Base-by-base conservation (phyloP, 192 early-diverging fungal species). In the Chytriomyces hyalinus region DNA sequence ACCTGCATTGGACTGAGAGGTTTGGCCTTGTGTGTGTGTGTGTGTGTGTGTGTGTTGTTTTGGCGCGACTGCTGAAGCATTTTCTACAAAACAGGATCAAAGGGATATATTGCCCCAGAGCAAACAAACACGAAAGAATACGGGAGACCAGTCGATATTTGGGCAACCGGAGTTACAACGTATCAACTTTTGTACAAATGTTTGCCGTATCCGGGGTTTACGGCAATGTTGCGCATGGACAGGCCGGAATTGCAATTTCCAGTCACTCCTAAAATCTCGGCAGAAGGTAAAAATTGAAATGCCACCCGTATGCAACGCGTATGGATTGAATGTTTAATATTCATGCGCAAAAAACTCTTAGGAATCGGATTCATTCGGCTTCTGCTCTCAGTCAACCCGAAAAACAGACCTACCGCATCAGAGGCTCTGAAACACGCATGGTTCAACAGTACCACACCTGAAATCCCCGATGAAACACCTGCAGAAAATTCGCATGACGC, bases 71-170 rank as follows among this genome's bases (percentile, higher is more conserved):
- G 36, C 36, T 20, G 13, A 57, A 57, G 3, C 53, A 57, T 20
- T 20, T 57, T 13, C 20, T 78, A 62, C 49, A 79, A 36, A 50
- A 59, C 76, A 36, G 53, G 36, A 13, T 13, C 53, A 3, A 57
- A 4, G 53, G 53, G 53, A 13, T 79, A 79, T 65, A 75, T 72
- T 20, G 81, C 81, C 1, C 81, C 81, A 6, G 81, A 82, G 73
- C 65, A 67, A n/a, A 66, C 83, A 6, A 73, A 72, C 26, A 70
- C 73, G 49, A 20, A 49, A 15, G 17, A 60, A 51, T 81, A 81
- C 78, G 77, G 77, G 6, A 51, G 77, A 20, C n/a, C 68, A 5
- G 80, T 80, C 20, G 80, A 81, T 48, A 75, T 78, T 47, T 81
- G 78, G 78, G 17, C 61, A 3, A 62, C 73, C 26, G 80, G 80